Evolutionary conservation across 192 early-diverging fungal species (phyloP).

Genomic region (Coemansia javaensis): DNA sequence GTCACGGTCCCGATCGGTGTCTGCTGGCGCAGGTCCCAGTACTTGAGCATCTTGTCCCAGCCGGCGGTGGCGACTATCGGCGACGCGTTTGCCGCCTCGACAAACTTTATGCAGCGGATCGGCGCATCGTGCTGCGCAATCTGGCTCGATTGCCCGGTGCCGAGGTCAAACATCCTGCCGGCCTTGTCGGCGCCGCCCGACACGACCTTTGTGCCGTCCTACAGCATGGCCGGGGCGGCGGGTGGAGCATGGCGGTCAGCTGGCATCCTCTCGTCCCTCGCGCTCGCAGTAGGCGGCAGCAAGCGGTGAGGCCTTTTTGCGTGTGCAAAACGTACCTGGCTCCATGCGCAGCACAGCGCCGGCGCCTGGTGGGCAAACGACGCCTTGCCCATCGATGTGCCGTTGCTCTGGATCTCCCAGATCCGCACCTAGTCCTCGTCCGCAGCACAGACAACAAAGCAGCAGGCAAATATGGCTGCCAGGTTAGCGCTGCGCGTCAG

Average conservation of each 20-base stretch:
- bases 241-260: no score
- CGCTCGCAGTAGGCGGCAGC: not conserved
- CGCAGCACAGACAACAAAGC: not conserved
- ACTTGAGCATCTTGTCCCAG: slow-evolving; percentile 97
- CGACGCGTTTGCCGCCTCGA: slow-evolving; percentile 58
- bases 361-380: slow-evolving; percentile 77
- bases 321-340: slow-evolving; percentile 20
- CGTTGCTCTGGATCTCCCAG: slow-evolving; percentile 79
- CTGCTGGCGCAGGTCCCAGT: slow-evolving; percentile 87
- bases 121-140: slow-evolving; percentile 89
- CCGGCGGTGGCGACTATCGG: slow-evolving; percentile 80
- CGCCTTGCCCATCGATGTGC: slow-evolving; percentile 72
- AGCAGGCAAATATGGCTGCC: not conserved
- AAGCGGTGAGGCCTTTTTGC: no score
- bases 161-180: slow-evolving; percentile 76
- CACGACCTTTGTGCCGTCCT: slow-evolving; percentile 87
- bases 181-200: slow-evolving; percentile 90
- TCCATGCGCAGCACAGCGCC: slow-evolving; percentile 80
- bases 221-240: slow-evolving; percentile 5
- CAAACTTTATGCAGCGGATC: slow-evolving; percentile 73
- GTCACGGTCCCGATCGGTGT: slow-evolving; percentile 66
- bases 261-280: no score
- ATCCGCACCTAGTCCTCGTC: slow-evolving; percentile 69
- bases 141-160: slow-evolving; percentile 74
- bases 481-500: no score